Base-by-base conservation (phyloP, 345 rosid species). In the Acer negundo region DNA sequence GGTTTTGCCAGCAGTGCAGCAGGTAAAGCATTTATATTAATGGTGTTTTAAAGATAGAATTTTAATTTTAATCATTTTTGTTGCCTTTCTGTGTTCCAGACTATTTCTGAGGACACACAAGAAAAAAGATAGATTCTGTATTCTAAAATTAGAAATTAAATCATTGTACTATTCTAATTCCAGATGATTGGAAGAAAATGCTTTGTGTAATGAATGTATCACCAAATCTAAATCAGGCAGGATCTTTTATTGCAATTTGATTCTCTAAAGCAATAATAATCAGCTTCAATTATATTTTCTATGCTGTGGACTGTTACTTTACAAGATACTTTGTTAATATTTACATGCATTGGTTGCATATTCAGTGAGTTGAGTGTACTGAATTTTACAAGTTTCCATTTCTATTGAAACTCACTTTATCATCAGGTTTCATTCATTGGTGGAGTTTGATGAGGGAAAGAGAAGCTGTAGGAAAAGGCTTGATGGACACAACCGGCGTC, bases 1-100 rank as follows among this genome's bases (percentile, higher is more conserved):
- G 94, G 38, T 92, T 92, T 76, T 90, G 97, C 85, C 97, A 92
- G 89, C 97, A 92, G 82, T 92, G 97, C 84, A 92, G 94, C 88
- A 85, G 97, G 97, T 88, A 77, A 77, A 58, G 73, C 49, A 24
- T 35, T 35, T 0, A 3, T 55, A 22, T 9, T 10, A 78, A 58
- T 76, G 68, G 28, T 46, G 35, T 67, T 38, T 64, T 22, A 38
- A 40, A 49, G 47, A 23, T 44, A 61, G 13, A 38, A 70, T 56
- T 64, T 35, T 10, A 6, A 40, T 20, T 46, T 3, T 47, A 9
- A 49, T 35, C 56, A 26, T 26, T 74, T 47, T 74, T 59, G 2
- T 46, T 46, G 58, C 23, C 24, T 62, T 73, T 10, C 19, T 40
- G 5, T 26, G 10, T 26, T 58, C 17, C 58, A 23, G 10, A 40